Conservation (phyloP, 768 basidiomycete genomes). For the Russula griseocarnosa region DNA sequence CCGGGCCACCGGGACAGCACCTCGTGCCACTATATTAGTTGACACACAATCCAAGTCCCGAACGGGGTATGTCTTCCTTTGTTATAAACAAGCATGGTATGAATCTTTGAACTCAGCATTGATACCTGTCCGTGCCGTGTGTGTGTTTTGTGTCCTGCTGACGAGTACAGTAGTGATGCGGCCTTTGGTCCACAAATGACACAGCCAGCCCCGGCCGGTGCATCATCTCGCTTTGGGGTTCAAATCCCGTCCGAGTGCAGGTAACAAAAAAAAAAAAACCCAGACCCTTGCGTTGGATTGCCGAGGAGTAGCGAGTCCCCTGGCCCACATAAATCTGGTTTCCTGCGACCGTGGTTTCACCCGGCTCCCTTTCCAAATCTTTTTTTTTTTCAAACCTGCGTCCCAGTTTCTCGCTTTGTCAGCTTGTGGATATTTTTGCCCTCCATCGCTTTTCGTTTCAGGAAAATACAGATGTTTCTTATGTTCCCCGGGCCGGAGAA, state of each 20-base stretch:
- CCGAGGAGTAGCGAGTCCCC: constrained; percentile 2
- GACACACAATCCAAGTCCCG: constrained; percentile 1
- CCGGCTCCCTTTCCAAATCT: no score
- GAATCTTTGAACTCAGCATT: constrained; percentile 12
- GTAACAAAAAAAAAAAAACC: constrained; percentile 3
- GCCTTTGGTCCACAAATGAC: background rate
- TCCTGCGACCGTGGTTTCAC: background rate
- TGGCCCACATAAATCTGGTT: constrained; percentile 18
- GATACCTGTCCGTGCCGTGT: constrained; percentile 10
- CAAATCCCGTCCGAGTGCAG: constrained; percentile 1
- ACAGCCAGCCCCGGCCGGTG: background rate
- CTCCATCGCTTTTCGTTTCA: background rate
- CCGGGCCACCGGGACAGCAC: background rate
- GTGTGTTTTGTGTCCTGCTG: constrained; percentile 5
- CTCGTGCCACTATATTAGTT: background rate
- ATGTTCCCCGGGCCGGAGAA: background rate
- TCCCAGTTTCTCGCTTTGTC: background rate
- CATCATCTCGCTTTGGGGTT: constrained; percentile 14
- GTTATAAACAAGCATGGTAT: constrained; percentile 3
- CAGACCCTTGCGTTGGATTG: background rate
- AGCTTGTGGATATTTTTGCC: background rate
- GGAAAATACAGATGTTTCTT: background rate
- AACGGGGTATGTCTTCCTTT: constrained; percentile 10
- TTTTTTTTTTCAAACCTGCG: background rate
- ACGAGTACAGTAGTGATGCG: background rate